Base-by-base conservation (phyloP, 75 land plant genomes). In the Selaginella tamariscina region DNA sequence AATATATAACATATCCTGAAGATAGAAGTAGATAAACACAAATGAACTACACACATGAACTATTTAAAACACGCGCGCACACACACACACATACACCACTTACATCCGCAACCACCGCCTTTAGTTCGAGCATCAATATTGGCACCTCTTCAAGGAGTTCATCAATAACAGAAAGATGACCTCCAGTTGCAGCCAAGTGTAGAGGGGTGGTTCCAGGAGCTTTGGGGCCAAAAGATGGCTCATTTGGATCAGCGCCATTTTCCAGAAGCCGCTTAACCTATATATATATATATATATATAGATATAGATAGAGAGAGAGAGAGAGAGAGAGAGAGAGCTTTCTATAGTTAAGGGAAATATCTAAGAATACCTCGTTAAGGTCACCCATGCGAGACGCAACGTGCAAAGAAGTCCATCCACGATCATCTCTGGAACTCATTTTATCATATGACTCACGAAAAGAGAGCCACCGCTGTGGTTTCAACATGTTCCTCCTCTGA, bases 61-160 rank as follows among this genome's bases (percentile, higher is more conserved):
- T n/a, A n/a, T n/a, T n/a, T n/a, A n/a, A n/a, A n/a, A n/a, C n/a
- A n/a, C n/a, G n/a, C n/a, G n/a, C n/a, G n/a, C n/a, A n/a, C n/a
- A n/a, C n/a, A n/a, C n/a, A n/a, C n/a, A n/a, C n/a, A n/a, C n/a
- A n/a, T n/a, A n/a, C n/a, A n/a, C n/a, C n/a, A 73, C 95, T 86
- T 79, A 92, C 98, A 93, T 72, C 98, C 95, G 78, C 95, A 93
- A 24, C 90, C 89, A 23, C 90, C 89, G 55, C 92, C 95, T 68
- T 84, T 86, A 5, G 98, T 89, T 71, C 95, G 82, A 8, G 93
- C 98, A 81, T 93, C 98, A 67, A 89, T 93, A 55, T 93, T 65
- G 27, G 92, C 95, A 70, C 98, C 98, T 27, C 82, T 86, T 93
- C 90, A 33, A 93, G 87, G 30, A 93, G 65, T 71, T 75, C 84